Base-by-base conservation (phyloP, 768 basidiomycete genomes). In the Leccinum pellstonianum region DNA sequence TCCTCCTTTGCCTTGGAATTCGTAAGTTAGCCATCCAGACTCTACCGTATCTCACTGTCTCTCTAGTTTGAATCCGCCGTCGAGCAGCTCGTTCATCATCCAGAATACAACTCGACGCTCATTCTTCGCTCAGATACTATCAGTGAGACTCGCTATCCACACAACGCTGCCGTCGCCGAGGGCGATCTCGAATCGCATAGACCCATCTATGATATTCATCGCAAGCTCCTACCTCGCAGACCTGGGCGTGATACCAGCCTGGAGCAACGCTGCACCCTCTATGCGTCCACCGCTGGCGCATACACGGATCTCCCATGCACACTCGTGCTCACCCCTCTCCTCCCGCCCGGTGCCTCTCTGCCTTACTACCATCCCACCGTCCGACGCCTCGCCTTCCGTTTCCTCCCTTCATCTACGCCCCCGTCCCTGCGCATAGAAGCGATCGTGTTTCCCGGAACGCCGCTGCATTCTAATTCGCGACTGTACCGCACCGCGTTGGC, bases 301-400 rank as follows among this genome's bases (percentile, higher is more conserved):
- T 52, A 69, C 21, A 60, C 65, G 14, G 74, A 66, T 15, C 61
- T 66, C 55, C 67, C 78, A 15, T 73, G 68, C 43, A 68, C 73
- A 2, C 76, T 91, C 21, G 75, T 89, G 46, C 70, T 91, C 15
- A 89, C 83, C 0, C 89, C 90, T 0, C 77, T 90, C 54, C 52
- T 82, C 52, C 64, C 71, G 12, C 61, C 71, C 0, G 82, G 80
- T 7, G 72, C 71, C 3, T 56, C 76, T 1, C 74, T 97, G 3
- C 96, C 96, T 0, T 98, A 92, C 68, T 98, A 96, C 67, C 95
- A 98, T 66, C 96, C 96, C 1, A 67, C 86, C 2, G 91, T 96
- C 9, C 75, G 73, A 3, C 88, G 90, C 60, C 78, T 98, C 35
- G 93, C 91, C 0, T 93, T 95, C 69, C 84, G 86, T n/a, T 93